Conservation (phyloP, 1,284 basidiomycete genomes). For the Mycena citricolor region DNA sequence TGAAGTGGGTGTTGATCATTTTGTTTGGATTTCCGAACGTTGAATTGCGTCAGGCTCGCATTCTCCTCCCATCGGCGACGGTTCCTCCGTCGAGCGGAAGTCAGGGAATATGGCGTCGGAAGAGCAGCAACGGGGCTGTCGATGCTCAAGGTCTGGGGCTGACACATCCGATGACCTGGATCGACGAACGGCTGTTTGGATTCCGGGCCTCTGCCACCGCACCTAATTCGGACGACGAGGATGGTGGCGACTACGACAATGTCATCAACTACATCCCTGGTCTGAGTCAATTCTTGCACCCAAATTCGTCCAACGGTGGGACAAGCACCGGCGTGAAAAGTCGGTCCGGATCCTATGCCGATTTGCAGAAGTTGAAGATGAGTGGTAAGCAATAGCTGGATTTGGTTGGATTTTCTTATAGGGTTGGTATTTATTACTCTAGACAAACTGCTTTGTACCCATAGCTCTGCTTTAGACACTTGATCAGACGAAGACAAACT, state of each 20-base stretch:
- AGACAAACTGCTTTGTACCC: too few species aligned
- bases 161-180: constrained; percentile 89
- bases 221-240: constrained; percentile 69
- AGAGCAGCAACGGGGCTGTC: constrained; percentile 71
- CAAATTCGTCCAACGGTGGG: constrained; percentile 19
- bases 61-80: constrained; percentile 79
- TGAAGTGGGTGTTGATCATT: constrained; percentile 57
- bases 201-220: constrained; percentile 71
- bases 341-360: constrained; percentile 73
- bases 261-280: constrained; percentile 63
- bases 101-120: constrained; percentile 70
- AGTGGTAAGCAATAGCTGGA: too few species aligned
- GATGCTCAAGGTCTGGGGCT: constrained; percentile 79
- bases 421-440: too few species aligned
- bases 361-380: constrained; percentile 68
- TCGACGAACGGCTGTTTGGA: constrained; percentile 91
- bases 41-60: constrained; percentile 57
- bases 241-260: constrained; percentile 79
- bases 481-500: too few species aligned
- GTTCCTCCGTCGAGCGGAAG: constrained; percentile 75
- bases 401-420: too few species aligned
- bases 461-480: too few species aligned
- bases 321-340: constrained; percentile 42
- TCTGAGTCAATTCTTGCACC: constrained; percentile 26
- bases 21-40: background rate